Evolutionary conservation across 768 basidiomycete species (phyloP).

Genomic region (Mycena maculata): DNA sequence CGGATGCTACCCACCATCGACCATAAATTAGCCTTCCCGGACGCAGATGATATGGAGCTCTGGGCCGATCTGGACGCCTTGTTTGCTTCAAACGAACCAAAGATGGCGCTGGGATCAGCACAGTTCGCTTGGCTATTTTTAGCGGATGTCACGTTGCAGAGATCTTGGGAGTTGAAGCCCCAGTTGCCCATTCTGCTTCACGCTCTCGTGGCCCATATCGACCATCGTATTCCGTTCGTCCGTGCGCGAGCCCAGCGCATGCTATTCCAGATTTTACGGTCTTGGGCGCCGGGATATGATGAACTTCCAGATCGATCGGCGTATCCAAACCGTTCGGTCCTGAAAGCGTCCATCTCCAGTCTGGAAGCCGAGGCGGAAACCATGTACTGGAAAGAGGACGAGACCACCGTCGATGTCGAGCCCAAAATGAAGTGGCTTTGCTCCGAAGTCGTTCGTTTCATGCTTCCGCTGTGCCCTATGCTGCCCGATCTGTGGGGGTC

Average conservation of each 20-base stretch:
- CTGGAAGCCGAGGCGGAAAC: slow-evolving; percentile 70
- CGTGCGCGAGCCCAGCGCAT: slow-evolving; percentile 79
- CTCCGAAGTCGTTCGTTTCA: slow-evolving; percentile 70
- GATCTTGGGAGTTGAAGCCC: slow-evolving; percentile 78
- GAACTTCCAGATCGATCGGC: slow-evolving; percentile 71
- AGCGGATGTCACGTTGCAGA: slow-evolving; percentile 78
- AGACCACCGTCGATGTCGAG: slow-evolving; percentile 63
- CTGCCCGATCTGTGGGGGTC: slow-evolving; percentile 84
- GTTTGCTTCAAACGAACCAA: slow-evolving; percentile 75
- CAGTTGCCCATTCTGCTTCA: slow-evolving; percentile 83
- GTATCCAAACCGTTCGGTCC: slow-evolving; percentile 56
- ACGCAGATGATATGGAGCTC: slow-evolving; percentile 74
- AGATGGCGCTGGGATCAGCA: slow-evolving; percentile 79
- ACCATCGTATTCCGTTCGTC: slow-evolving; percentile 78
- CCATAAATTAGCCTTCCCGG: slow-evolving; percentile 73
- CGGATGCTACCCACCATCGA: slow-evolving; percentile 85
- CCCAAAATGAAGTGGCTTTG: slow-evolving; percentile 79
- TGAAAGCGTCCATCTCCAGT: slow-evolving; percentile 62
- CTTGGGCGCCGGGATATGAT: slow-evolving; percentile 84
- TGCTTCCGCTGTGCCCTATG: slow-evolving; percentile 77
- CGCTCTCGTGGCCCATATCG: slow-evolving; percentile 83
- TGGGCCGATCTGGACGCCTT: slow-evolving; percentile 85
- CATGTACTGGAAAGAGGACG: slow-evolving; percentile 81
- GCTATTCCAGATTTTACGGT: slow-evolving; percentile 85
- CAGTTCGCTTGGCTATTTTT: slow-evolving; percentile 92